Conservation (phyloP, 805 yeast species). For the Sugiyamaella chiloensis region DNA sequence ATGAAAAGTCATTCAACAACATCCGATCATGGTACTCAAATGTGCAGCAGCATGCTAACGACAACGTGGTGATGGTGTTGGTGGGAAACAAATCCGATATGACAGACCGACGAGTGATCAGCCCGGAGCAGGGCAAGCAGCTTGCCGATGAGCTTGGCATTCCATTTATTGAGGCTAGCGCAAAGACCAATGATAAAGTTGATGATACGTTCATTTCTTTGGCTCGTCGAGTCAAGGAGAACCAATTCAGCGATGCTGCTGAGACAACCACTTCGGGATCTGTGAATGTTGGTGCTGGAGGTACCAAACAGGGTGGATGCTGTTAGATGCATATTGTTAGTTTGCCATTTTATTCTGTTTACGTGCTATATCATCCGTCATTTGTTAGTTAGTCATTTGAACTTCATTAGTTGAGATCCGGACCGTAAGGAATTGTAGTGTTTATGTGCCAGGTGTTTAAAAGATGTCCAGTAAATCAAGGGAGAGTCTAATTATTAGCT, state of each 20-base stretch:
- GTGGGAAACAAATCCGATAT: slow-evolving; percentile 97
- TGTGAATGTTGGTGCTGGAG: slow-evolving; percentile 30
- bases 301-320: slow-evolving; percentile 15
- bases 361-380: no score
- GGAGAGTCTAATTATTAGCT: no score
- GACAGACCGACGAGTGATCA: slow-evolving; percentile 78
- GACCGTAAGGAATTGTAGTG: no score
- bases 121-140: slow-evolving; percentile 85
- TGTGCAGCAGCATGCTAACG: slow-evolving; percentile 94
- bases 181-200: slow-evolving; percentile 89
- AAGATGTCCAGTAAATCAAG: no score
- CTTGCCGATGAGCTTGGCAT: slow-evolving; percentile 82
- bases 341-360: no score
- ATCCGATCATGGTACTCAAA: slow-evolving; percentile 94
- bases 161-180: slow-evolving; percentile 94
- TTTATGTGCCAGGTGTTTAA: no score
- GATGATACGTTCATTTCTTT: slow-evolving; percentile 87
- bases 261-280: slow-evolving; percentile 26
- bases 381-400: no score
- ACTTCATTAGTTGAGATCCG: no score
- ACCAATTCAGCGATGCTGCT: slow-evolving; percentile 48
- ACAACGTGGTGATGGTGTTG: slow-evolving; percentile 87
- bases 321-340: slow-evolving; percentile 15
- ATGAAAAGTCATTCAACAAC: slow-evolving; percentile 90
- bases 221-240: slow-evolving; percentile 82